Percentiles rank a stretch among this genome's conserved stretches.
Conservation (phyloP, 352 stramenopile genomes). For the Aphanomyces invadans region DNA sequence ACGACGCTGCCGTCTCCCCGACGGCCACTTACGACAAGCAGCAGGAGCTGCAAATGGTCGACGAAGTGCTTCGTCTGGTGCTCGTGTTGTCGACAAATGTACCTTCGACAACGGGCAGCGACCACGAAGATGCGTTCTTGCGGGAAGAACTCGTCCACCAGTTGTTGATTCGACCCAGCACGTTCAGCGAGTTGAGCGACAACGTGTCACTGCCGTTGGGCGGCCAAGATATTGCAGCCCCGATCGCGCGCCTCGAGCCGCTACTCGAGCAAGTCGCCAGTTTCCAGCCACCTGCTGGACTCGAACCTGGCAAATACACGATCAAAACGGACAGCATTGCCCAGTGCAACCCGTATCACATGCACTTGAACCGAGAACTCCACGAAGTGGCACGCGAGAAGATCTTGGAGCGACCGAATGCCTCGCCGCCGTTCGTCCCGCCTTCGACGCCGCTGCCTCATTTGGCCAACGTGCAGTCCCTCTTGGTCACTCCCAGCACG, state of each 20-base stretch:
- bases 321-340: slow-evolving; percentile 64
- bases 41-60: slow-evolving; percentile 67
- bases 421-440: slow-evolving; percentile 36
- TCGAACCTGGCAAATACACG: slow-evolving; percentile 74
- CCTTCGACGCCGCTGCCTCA: slow-evolving; percentile 35
- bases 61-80: slow-evolving; percentile 74
- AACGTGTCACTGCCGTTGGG: slow-evolving; percentile 63
- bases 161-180: slow-evolving; percentile 62
- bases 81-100: slow-evolving; percentile 72
- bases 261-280: slow-evolving; percentile 54
- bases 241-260: slow-evolving; percentile 47
- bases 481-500: slow-evolving; percentile 64
- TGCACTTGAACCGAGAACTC: slow-evolving; percentile 76
- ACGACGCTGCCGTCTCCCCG: neutral
- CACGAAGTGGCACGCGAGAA: slow-evolving; percentile 80
- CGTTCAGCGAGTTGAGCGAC: slow-evolving; percentile 79
- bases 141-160: slow-evolving; percentile 82
- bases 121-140: slow-evolving; percentile 68
- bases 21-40: slow-evolving; percentile 35
- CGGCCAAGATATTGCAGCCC: slow-evolving; percentile 71
- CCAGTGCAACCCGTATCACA: slow-evolving; percentile 81
- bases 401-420: slow-evolving; percentile 29
- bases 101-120: slow-evolving; percentile 43
- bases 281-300: slow-evolving; percentile 60
- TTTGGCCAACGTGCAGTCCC: slow-evolving; percentile 43